Base-by-base conservation (phyloP, 192 early-diverging fungal genomes). In the Backusella westeae region DNA sequence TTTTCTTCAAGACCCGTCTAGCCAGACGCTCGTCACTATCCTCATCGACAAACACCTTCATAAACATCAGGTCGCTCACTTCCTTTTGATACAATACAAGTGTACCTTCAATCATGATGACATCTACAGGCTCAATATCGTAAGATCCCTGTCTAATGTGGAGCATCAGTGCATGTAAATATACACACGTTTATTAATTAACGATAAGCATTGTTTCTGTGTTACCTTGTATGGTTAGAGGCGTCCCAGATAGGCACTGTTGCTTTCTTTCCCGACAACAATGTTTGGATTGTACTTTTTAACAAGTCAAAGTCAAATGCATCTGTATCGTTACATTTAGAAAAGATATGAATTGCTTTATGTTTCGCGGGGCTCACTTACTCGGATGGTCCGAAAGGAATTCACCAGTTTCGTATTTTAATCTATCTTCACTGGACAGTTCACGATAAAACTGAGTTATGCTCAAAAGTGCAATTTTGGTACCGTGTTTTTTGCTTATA, bases 21-120 rank as follows among this genome's bases (percentile, higher is more conserved):
- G 85, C 80, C 34, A 97, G 82, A 12, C 96, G 85, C 6, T 89
- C 87, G 67, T 97, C 96, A 81, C 89, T 89, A 75, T 97, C 96
- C 26, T 95, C 89, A 77, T 97, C 93, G 38, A 96, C 84, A 85
- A 94, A 95, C 49, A 94, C 87, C 85, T 91, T 92, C 83, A 97
- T 90, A 67, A 91, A 89, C 78, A 96, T 80, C 26, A 87, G 76
- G 14, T 88, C 86, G 12, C 94, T 89, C 34, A 96, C 82, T 59
- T 85, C 80, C 6, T 82, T 82, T 35, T 87, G 88, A 83, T 94
- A 97, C 59, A 97, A 85, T 44, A 91, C 86, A 69, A 94, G 84
- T 9, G 92, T 93, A 67, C 96, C 96, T 44, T 92, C 92, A 6
- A 96, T 78, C 34, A 97, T 87, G 49, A 94, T 87, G 21, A 95